Percentiles rank a stretch among this genome's conserved stretches.
Conservation (phyloP, 495 filamentous ascomycete species). For the Terfezia claveryi region DNA sequence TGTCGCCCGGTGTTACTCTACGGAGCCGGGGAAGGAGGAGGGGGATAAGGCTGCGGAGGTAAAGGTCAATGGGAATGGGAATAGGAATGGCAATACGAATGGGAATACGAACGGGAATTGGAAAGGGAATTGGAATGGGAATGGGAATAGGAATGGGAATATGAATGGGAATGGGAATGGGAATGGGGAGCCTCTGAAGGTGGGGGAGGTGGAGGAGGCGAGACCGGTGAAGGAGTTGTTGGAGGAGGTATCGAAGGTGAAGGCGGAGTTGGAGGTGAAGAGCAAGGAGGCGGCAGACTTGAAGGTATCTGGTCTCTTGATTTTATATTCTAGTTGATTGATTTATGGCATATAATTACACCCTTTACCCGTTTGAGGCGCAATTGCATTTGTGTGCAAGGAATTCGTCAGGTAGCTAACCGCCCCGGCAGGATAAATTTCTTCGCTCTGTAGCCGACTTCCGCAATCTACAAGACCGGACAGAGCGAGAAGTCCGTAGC, state of each 20-base stretch:
- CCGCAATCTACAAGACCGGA: slow-evolving; percentile 89
- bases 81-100: neutral
- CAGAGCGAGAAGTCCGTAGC: slow-evolving; percentile 66
- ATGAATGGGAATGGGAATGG: neutral
- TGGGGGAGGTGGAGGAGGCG: slow-evolving; percentile 19
- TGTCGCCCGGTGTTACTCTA: no score
- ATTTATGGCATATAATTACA: neutral
- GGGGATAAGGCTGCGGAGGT: no score
- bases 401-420: neutral
- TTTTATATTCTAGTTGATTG: neutral
- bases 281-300: slow-evolving; percentile 61
- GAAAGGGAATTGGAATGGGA: neutral
- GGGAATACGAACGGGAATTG: neutral
- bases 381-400: neutral
- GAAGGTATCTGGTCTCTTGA: slow-evolving; percentile 38
- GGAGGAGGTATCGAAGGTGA: slow-evolving; percentile 21
- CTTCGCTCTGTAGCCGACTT: slow-evolving; percentile 86
- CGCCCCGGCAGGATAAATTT: slow-evolving; percentile 52
- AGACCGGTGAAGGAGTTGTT: slow-evolving; percentile 10
- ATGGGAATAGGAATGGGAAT: neutral
- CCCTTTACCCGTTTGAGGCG: neutral
- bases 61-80: neutral
- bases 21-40: no score
- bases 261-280: slow-evolving; percentile 60
- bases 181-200: slow-evolving; percentile 15